Evolutionary conservation across 2,329 filamentous ascomycete species (phyloP), one percentile per base, ranked within the genome.

Genomic region (Pestalotiopsis sp.): DNA sequence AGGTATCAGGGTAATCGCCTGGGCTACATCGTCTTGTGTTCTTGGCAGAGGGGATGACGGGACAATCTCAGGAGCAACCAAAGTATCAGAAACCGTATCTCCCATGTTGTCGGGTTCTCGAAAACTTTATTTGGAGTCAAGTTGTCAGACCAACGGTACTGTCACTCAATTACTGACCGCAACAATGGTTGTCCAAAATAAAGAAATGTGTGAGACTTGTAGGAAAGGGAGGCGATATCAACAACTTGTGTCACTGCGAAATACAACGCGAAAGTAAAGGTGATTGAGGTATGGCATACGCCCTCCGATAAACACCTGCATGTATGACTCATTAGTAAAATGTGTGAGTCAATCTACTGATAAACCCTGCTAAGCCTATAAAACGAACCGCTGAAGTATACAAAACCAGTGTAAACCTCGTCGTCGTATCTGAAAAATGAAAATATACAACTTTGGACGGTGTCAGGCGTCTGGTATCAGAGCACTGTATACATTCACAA

Each of bases 1-100:
- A 4, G 75, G 75, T 20, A 78, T 70, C 23, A 77, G 58, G 2
- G 67, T 61, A 5, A 75, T 39, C n/a, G 45, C 4, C 2, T 23
- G 45, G 23, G 45, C 17, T n/a, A 20, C 45, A 9, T n/a, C 17
- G 4, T n/a, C 17, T 52, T 4, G 17, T 4, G 11, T 4, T 52
- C 17, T 23, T 9, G 45, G 17, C 17, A 4, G 4, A 9, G 45
- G 17, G 5, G 17, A n/a, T 9, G 45, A 7, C 14, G 45, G n/a
- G 4, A n/a, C 3, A 2, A 52, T 3, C 45, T 23, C n/a, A 23
- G 45, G 9, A n/a, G 20, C 45, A 4, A n/a, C 20, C 2, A 23
- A 17, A 52, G 45, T 17, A 23, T 52, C 45, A n/a, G 45, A 4
- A n/a, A n/a, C 6, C 3, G 45, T n/a, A 4, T 9, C 20, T 52